Evolutionary conservation across 1,284 basidiomycete species (phyloP), one percentile per base, ranked within the genome.

Genomic region (Xerocomus minutiporus): DNA sequence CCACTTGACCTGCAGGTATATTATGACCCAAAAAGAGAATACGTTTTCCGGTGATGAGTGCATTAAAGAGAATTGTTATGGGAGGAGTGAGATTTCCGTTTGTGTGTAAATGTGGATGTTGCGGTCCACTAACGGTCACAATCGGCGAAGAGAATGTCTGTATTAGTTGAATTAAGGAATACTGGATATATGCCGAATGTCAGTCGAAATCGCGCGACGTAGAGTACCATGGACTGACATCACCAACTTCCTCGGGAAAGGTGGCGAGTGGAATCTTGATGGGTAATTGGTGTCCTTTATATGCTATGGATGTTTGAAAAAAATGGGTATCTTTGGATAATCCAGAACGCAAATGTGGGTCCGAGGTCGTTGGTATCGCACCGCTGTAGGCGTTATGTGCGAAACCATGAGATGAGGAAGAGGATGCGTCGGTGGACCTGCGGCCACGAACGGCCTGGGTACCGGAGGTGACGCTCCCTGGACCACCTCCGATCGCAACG

Each of bases 31-130:
- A 75, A 72, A 99, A 97, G 59, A 99, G 86, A 59, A 98, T 88
- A 13, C 95, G 86, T 65, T 98, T 97, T 53, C 91, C 86, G 0
- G 95, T 95, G 25, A 97, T 77, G 53, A 99, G 81, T 0, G 95
- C 95, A 68, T 98, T 98, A 76, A 97, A 93, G 11, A 99, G 81
- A 41, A 98, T 79, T 54, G 96, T 93, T 61, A 99, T 85, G 0
- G 95, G 93, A 64, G 94, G 93, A 0, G 96, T 98, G 53, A 82
- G 75, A n/a, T 82, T 75, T 48, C 96, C 96, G 60, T 88, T 93
- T 0, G 92, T 93, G 67, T 97, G 95, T 29, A 99, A 75, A 67
- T 97, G 93, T 1, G 94, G 89, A 66, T 97, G 93, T 42, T 84
- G 75, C 1, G 93, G 93, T 7, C 91, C 86, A 28, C 80, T 76